A percentile compares a stretch with the other conserved stretches of the same genome.
Conservation (phyloP, 1,284 basidiomycete genomes). For the Rhodotorula sp. region DNA sequence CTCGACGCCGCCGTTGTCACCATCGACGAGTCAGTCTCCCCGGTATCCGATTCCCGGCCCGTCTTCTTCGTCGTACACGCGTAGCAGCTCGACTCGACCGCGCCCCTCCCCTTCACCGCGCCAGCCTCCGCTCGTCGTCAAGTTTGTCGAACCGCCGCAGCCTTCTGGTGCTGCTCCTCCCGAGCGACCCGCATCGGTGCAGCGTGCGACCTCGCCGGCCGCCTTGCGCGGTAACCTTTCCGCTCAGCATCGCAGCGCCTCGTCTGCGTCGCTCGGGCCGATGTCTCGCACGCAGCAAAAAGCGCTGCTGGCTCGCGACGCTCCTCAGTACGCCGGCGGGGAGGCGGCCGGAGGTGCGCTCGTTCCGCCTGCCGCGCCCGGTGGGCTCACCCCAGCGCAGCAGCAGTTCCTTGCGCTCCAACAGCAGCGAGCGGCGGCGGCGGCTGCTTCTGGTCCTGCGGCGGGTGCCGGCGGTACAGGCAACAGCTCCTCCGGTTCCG, state of each 20-base stretch:
- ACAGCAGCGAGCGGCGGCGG: constrained; percentile 8
- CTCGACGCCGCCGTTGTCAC: constrained; percentile 29
- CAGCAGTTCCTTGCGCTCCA: constrained; percentile 9
- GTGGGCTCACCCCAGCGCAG: constrained; percentile 5
- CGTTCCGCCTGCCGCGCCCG: background rate
- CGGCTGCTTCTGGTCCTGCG: background rate
- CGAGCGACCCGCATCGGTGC: background rate
- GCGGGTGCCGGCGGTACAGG: background rate
- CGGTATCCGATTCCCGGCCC: constrained; percentile 2
- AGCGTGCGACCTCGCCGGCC: constrained; percentile 11
- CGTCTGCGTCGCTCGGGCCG: constrained; percentile 25
- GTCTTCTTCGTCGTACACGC: background rate
- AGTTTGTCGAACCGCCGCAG: constrained; percentile 30
- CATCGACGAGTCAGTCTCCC: constrained; percentile 12
- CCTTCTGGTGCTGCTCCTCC: background rate
- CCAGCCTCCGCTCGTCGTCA: constrained; percentile 31
- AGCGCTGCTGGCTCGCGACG: constrained; percentile 38
- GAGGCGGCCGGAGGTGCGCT: background rate
- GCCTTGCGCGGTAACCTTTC: constrained; percentile 3
- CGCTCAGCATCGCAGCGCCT: constrained; percentile 15
- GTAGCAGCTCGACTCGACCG: background rate
- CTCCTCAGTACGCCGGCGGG: constrained; percentile 13
- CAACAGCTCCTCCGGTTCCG: background rate
- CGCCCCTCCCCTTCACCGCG: constrained; percentile 20
- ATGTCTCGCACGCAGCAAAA: constrained; percentile 41